Percentiles rank a stretch among this genome's conserved stretches.
phyloP scores from a whole-genome alignment of 164 flowering plant genomes.

The Saururus chinensis region DNA sequence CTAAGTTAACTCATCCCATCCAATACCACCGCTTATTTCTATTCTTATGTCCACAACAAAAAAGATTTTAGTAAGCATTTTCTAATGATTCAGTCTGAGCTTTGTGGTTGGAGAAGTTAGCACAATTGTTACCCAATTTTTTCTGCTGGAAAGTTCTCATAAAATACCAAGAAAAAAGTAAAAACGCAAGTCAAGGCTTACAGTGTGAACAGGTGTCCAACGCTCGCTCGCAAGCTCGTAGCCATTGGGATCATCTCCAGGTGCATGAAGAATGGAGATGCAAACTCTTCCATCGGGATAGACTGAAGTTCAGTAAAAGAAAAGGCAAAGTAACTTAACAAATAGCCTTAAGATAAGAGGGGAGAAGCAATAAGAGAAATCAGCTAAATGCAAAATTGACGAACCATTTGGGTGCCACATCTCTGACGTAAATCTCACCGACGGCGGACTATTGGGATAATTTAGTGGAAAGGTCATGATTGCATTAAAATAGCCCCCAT shows the following conservation, averaged over 20 bases:
- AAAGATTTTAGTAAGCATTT: too few species aligned
- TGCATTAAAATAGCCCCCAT: conserved; percentile 72
- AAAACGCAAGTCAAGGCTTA: conserved; percentile 13
- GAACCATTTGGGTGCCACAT: conserved; percentile 86
- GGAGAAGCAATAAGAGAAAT: neutral
- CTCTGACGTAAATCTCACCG: conserved; percentile 62
- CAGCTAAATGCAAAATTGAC: conserved; percentile 5
- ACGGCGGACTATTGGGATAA: conserved; percentile 68
- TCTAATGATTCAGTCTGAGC: too few species aligned
- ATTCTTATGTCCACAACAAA: too few species aligned
- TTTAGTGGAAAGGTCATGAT: conserved; percentile 59
- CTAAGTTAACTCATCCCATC: too few species aligned
- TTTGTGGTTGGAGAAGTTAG: too few species aligned
- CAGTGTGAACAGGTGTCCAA: conserved; percentile 93
- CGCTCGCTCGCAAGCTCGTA: conserved; percentile 98
- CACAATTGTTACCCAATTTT: too few species aligned
- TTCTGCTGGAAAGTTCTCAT: too few species aligned
- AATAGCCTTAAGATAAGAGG: neutral
- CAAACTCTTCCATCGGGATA: conserved; percentile 88
- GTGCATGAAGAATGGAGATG: conserved; percentile 94
- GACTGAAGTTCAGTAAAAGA: conserved; percentile 33
- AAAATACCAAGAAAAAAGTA: too few species aligned
- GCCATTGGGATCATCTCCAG: conserved; percentile 98
- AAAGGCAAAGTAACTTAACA: too few species aligned
- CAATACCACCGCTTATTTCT: too few species aligned